Conservation (phyloP, 2,329 filamentous ascomycete genomes). For the Dactylellina parvicollis region DNA sequence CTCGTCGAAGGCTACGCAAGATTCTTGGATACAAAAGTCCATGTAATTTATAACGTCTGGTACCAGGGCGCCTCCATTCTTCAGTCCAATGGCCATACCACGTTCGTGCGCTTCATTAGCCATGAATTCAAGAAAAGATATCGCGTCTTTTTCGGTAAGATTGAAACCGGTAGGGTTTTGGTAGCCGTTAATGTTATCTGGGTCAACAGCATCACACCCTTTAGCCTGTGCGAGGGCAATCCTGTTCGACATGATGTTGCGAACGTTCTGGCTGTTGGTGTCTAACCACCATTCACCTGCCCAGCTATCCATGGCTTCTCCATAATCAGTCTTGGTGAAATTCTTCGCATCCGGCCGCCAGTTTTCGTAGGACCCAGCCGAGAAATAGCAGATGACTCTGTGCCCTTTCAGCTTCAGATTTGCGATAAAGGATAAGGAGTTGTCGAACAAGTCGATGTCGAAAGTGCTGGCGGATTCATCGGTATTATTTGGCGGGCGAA, state of each 20-base stretch:
- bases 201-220: slow-evolving; percentile 75
- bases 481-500: slow-evolving; percentile 60
- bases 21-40: slow-evolving; percentile 76
- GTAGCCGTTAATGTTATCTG: slow-evolving; percentile 76
- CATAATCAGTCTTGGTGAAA: slow-evolving; percentile 69
- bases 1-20: slow-evolving; percentile 71
- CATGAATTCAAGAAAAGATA: slow-evolving; percentile 71
- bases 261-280: slow-evolving; percentile 68
- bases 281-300: slow-evolving; percentile 74
- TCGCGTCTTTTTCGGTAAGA: slow-evolving; percentile 68
- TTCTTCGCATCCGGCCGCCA: slow-evolving; percentile 69
- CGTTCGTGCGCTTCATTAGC: slow-evolving; percentile 66
- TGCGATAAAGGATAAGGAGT: slow-evolving; percentile 67
- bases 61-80: slow-evolving; percentile 74
- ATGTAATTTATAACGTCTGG: slow-evolving; percentile 61
- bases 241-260: slow-evolving; percentile 71
- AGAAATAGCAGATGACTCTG: slow-evolving; percentile 75
- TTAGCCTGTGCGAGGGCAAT: slow-evolving; percentile 70
- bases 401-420: slow-evolving; percentile 66
- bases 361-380: slow-evolving; percentile 74
- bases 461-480: slow-evolving; percentile 60
- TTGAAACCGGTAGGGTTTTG: slow-evolving; percentile 72
- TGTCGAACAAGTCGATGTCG: slow-evolving; percentile 70
- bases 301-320: slow-evolving; percentile 72
- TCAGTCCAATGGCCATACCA: slow-evolving; percentile 73